These are phyloP conservation scores for Mesembryanthemum crystallinum DNA, from an alignment of 148 eudicot genomes.

Conservation along the genomic window DNA sequence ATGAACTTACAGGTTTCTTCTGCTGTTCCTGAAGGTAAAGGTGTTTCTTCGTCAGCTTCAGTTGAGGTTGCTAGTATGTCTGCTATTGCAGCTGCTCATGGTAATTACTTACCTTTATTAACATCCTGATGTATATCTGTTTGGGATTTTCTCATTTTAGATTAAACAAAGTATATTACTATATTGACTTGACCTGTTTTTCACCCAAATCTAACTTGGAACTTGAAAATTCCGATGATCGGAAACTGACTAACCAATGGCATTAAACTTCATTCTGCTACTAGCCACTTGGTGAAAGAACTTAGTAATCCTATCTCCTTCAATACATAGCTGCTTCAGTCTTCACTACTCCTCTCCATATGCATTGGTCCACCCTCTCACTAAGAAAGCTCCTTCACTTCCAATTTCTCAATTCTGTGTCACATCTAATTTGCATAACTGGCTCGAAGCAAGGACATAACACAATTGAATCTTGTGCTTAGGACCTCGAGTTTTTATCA, in stretches of 20 bases:
- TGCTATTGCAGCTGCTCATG: slow-evolving; percentile 97
- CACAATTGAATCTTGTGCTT: neutral
- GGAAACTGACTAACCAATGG: too few relatives aligned
- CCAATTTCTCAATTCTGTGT: too few relatives aligned
- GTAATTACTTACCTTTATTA: slow-evolving; percentile 31
- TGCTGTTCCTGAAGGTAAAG: slow-evolving; percentile 99
- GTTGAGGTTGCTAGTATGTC: slow-evolving; percentile 99
- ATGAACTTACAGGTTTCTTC: slow-evolving; percentile 72
- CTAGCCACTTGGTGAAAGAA: too few relatives aligned
- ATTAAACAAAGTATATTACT: neutral
- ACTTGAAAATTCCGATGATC: too few relatives aligned
- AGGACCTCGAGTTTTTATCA: neutral
- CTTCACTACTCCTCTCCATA: too few relatives aligned
- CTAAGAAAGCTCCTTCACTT: too few relatives aligned
- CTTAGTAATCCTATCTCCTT: too few relatives aligned
- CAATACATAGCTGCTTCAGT: too few relatives aligned
- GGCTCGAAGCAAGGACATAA: neutral
- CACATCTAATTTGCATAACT: neutral
- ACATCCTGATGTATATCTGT: neutral
- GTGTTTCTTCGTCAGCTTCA: slow-evolving; percentile 98
- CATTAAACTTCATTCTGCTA: too few relatives aligned
- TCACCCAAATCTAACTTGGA: too few relatives aligned
- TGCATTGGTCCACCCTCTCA: too few relatives aligned
- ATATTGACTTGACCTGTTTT: too few relatives aligned
- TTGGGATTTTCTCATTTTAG: neutral